Conservation (phyloP, 176 grass and related monocot species). For the Zizania latifolia region DNA sequence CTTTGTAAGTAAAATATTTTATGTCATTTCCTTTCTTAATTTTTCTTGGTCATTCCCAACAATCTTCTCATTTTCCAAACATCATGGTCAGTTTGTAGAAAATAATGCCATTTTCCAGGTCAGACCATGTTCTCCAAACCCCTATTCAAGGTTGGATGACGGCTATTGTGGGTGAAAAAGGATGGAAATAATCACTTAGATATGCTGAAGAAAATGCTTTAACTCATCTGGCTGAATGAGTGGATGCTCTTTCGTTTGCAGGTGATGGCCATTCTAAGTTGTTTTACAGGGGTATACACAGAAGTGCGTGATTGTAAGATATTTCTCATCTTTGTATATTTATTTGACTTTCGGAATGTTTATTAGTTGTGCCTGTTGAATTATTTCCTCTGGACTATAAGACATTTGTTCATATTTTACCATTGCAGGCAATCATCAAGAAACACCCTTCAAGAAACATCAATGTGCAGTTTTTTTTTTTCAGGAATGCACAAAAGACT, state of each 20-base stretch:
- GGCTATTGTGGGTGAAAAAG: constrained; percentile 54
- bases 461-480: constrained; percentile 67
- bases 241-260: constrained; percentile 1
- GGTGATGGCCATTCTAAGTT: constrained; percentile 75
- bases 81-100: neutral
- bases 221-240: neutral
- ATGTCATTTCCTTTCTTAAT: neutral
- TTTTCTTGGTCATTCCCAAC: neutral
- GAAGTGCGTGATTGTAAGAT: constrained; percentile 30
- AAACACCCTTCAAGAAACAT: no score
- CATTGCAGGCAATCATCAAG: constrained; percentile 68
- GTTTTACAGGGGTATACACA: constrained; percentile 69
- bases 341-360: neutral
- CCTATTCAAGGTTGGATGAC: constrained; percentile 58
- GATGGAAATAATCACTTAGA: neutral
- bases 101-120: constrained; percentile 19
- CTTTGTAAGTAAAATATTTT: constrained; percentile 48
- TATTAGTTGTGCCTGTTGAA: neutral
- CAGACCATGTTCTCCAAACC: constrained; percentile 48
- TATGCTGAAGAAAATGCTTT: neutral
- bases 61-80: neutral
- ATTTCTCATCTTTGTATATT: neutral
- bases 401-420: neutral
- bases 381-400: neutral
- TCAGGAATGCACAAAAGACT: no score